Percentiles rank a stretch among this genome's conserved stretches.
Conservation (phyloP, 2,329 filamentous ascomycete species). For the Fusarium albosuccineum region DNA sequence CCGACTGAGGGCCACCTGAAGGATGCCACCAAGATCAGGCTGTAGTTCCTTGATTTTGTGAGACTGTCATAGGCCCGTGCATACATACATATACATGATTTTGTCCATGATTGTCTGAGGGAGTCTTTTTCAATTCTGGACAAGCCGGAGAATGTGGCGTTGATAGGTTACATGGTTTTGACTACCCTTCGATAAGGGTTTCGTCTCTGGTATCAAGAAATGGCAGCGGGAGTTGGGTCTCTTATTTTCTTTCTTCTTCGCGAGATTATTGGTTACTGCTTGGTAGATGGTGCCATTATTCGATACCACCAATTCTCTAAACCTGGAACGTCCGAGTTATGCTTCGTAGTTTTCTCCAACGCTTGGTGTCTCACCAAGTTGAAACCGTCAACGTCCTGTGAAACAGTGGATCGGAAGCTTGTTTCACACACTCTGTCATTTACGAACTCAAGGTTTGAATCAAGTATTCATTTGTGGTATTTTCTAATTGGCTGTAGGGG, state of each 20-base stretch:
- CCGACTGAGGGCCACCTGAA: slow-evolving; percentile 83
- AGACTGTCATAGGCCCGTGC: too few relatives aligned
- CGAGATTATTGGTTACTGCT: slow-evolving; percentile 15
- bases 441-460: background rate
- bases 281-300: slow-evolving; percentile 15
- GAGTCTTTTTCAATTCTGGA: background rate
- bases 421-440: slow-evolving; percentile 26
- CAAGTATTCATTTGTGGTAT: background rate
- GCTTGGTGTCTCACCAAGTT: slow-evolving; percentile 25
- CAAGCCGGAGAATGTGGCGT: slow-evolving; percentile 17
- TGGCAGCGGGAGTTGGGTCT: slow-evolving; percentile 38
- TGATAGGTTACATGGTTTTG: slow-evolving; percentile 15
- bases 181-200: slow-evolving; percentile 6
- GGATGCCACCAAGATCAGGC: slow-evolving; percentile 80
- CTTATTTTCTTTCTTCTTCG: slow-evolving; percentile 11
- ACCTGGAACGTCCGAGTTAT: slow-evolving; percentile 21
- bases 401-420: background rate
- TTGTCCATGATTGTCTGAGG: background rate
- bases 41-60: slow-evolving; percentile 56
- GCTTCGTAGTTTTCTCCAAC: background rate
- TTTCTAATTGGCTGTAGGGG: background rate
- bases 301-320: slow-evolving; percentile 3
- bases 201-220: slow-evolving; percentile 23
- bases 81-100: background rate
- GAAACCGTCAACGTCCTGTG: slow-evolving; percentile 22